Evolutionary conservation across 2,329 filamentous ascomycete genomes (phyloP).

Genomic region (Xylaria sp.): DNA sequence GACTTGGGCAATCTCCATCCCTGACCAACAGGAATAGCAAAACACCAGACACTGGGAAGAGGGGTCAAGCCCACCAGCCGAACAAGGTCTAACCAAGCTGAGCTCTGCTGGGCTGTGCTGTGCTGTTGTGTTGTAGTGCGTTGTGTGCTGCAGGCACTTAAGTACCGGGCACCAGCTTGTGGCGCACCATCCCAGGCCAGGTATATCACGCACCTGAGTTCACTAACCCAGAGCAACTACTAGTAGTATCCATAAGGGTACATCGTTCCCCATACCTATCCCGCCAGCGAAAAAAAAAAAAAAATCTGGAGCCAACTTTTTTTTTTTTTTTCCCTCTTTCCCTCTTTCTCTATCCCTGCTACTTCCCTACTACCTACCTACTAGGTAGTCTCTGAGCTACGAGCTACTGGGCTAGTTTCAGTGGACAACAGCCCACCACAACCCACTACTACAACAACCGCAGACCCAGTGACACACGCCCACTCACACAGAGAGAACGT

Average conservation of each 20-base stretch:
- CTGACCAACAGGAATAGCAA: constrained; percentile 21
- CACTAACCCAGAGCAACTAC: too few relatives aligned
- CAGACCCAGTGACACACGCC: neutral
- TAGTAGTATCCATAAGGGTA: too few relatives aligned
- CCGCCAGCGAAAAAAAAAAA: constrained; percentile 13
- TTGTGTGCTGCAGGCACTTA: constrained; percentile 20
- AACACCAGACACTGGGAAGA: constrained; percentile 1
- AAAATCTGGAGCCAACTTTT: constrained; percentile 8
- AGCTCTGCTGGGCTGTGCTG: neutral
- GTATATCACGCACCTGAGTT: too few relatives aligned
- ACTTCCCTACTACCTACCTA: too few relatives aligned
- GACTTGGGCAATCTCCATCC: constrained; percentile 20
- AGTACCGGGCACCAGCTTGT: too few relatives aligned
- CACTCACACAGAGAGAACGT: neutral
- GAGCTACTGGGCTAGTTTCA: neutral
- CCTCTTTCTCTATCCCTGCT: neutral
- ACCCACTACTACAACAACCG: neutral
- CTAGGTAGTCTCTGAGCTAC: neutral
- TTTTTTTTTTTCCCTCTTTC: constrained; percentile 2
- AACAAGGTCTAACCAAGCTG: constrained; percentile 11
- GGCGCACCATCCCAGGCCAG: too few relatives aligned
- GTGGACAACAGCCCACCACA: neutral
- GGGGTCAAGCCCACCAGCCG: constrained; percentile 15
- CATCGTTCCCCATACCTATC: neutral
- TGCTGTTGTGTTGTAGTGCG: neutral